Evolutionary conservation across 192 early-diverging fungal genomes (phyloP), one percentile per base, ranked within the genome.

Genomic region (Glomus cerebriforme): DNA sequence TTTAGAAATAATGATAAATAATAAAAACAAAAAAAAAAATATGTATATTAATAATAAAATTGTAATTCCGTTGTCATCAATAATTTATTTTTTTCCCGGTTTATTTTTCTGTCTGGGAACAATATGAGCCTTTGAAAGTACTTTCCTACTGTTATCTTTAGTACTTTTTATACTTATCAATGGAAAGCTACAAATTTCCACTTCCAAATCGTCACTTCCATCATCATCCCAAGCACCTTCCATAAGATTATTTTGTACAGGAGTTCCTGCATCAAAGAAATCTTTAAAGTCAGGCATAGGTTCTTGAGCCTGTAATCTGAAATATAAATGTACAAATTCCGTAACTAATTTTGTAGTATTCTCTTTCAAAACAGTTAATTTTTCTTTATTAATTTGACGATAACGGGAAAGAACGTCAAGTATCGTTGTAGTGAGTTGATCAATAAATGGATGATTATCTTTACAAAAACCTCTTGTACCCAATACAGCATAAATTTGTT

Each of bases 251-350:
- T 26, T 59, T 49, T 31, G 39, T 58, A 78, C 31, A 24, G 19
- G 24, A 6, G 22, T 59, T 65, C 66, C 77, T 9, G 37, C 62
- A 1, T 63, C 39, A 68, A 78, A 68, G 34, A 68, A 78, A 19
- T 68, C 22, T 64, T 9, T 47, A 49, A 68, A 78, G 1, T 78
- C 29, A 6, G 77, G 77, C 9, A 78, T 27, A 15, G 77, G 77
- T 78, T 78, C 65, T 78, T 78, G 77, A 68, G 77, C 66, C 58
- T 78, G n/a, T 45, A 78, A 59, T 29, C 65, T 35, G 22, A 78
- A 68, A 39, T 78, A 78, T 17, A 78, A 58, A 26, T 78, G 77
- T 15, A 54, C 47, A 31, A 69, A 19, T 9, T 78, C 49, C 4
- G 19, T 45, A 8, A 78, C 47, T 13, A 78, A 19, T 32, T 34